These are phyloP conservation scores for Lentinula raphanica DNA, from an alignment of 768 basidiomycete genomes.

Conservation along the genomic window DNA sequence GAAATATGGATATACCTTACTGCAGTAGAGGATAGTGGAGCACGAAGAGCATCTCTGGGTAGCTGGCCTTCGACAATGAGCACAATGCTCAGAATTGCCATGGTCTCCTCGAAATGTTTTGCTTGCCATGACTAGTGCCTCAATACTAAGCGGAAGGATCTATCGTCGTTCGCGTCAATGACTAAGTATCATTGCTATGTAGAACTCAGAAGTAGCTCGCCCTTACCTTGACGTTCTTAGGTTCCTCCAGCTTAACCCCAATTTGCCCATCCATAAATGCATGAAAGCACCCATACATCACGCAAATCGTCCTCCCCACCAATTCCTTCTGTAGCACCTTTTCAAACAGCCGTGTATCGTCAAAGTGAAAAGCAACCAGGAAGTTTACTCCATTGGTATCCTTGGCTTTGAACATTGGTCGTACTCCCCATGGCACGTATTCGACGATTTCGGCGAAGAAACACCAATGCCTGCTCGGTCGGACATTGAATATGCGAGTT, in stretches of 20 bases:
- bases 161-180: too few species aligned
- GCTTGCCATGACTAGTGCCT: background rate
- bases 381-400: slow-evolving; percentile 20
- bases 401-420: slow-evolving; percentile 20
- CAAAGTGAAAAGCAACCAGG: slow-evolving; percentile 19
- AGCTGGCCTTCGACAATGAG: background rate
- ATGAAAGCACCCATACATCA: slow-evolving; percentile 25
- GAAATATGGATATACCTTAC: background rate
- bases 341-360: slow-evolving; percentile 9
- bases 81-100: background rate
- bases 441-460: slow-evolving; percentile 25
- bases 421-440: slow-evolving; percentile 10
- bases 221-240: slow-evolving; percentile 19
- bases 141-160: background rate
- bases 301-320: slow-evolving; percentile 19
- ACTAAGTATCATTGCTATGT: too few species aligned
- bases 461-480: slow-evolving; percentile 25
- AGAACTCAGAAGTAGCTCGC: too few species aligned
- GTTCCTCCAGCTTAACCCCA: slow-evolving; percentile 22
- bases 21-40: background rate
- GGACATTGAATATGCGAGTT: background rate
- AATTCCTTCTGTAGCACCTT: slow-evolving; percentile 7
- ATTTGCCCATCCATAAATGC: slow-evolving; percentile 22
- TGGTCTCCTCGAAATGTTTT: background rate
- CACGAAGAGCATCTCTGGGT: background rate